A percentile compares a stretch with the other conserved stretches of the same genome.
These are phyloP conservation scores for Chaetoceros tenuissimus DNA, from an alignment of 108 stramenopile genomes.

Conservation along the genomic window DNA sequence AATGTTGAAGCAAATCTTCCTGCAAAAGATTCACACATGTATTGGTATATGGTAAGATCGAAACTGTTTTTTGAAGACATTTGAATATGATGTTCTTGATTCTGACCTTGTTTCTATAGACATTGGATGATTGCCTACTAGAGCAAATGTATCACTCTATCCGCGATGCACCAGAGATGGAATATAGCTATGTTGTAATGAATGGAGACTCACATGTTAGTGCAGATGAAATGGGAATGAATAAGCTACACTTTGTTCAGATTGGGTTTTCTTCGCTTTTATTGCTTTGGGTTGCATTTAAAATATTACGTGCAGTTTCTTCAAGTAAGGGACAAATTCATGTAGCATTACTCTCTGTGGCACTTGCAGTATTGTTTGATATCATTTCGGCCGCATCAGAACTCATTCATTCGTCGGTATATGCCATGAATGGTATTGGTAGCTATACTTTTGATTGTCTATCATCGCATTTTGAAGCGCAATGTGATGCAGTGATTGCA, in stretches of 20 bases:
- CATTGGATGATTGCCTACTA: background rate
- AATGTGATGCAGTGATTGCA: constrained; percentile 70
- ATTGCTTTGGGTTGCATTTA: constrained; percentile 29
- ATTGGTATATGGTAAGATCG: constrained; percentile 16
- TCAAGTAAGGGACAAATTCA: constrained; percentile 42
- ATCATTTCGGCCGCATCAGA: constrained; percentile 47
- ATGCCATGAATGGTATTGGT: constrained; percentile 58
- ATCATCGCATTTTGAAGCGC: constrained; percentile 67
- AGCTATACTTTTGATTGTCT: constrained; percentile 53
- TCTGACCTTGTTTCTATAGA: background rate
- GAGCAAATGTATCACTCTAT: constrained; percentile 1
- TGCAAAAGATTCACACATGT: constrained; percentile 7
- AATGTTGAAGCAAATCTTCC: constrained; percentile 8
- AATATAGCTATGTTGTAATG: constrained; percentile 9
- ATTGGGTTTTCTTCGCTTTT: constrained; percentile 26
- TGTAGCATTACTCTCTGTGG: constrained; percentile 58
- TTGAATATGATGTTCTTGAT: constrained; percentile 14
- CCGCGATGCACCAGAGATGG: background rate
- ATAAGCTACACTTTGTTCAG: constrained; percentile 38
- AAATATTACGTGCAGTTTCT: constrained; percentile 22
- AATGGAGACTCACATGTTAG: constrained; percentile 37
- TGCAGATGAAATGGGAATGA: constrained; percentile 63
- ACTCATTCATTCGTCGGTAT: constrained; percentile 52
- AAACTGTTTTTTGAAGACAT: background rate
- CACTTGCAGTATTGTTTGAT: constrained; percentile 53